Conservation (phyloP, 202 grass and related monocot species). For the Zizania palustris region DNA sequence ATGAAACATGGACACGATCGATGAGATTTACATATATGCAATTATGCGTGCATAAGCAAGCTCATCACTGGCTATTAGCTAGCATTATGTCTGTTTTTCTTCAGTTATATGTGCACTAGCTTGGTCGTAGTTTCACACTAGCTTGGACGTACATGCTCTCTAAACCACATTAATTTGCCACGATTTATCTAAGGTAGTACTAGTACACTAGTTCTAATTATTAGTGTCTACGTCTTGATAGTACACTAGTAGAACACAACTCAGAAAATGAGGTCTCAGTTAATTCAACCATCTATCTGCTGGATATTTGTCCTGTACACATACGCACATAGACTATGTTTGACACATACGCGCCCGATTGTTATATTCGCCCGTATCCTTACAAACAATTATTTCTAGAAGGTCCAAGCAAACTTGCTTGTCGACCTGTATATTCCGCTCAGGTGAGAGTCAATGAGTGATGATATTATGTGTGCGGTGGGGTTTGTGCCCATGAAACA, state of each 20-base stretch:
- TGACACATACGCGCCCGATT: background rate
- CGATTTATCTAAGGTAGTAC: background rate
- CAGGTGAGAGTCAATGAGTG: slow-evolving; percentile 29
- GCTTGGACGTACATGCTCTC: background rate
- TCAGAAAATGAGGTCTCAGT: background rate
- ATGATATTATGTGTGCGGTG: slow-evolving; percentile 50
- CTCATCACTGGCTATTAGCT: background rate
- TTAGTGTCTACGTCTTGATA: no score
- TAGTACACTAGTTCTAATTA: background rate
- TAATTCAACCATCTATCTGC: background rate
- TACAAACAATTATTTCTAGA: background rate
- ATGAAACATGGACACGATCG: background rate
- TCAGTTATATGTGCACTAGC: no score
- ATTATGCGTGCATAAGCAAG: background rate
- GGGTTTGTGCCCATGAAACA: slow-evolving; percentile 45
- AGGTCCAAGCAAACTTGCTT: background rate
- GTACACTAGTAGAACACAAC: background rate
- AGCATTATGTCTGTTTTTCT: background rate
- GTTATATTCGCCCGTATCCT: background rate
- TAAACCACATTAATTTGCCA: background rate
- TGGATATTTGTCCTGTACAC: slow-evolving; percentile 12
- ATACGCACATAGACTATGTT: background rate
- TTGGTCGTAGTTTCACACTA: background rate
- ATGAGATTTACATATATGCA: background rate
- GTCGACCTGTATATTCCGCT: background rate